Base-by-base conservation (phyloP, 768 basidiomycete species). In the Jaapia argillacea region DNA sequence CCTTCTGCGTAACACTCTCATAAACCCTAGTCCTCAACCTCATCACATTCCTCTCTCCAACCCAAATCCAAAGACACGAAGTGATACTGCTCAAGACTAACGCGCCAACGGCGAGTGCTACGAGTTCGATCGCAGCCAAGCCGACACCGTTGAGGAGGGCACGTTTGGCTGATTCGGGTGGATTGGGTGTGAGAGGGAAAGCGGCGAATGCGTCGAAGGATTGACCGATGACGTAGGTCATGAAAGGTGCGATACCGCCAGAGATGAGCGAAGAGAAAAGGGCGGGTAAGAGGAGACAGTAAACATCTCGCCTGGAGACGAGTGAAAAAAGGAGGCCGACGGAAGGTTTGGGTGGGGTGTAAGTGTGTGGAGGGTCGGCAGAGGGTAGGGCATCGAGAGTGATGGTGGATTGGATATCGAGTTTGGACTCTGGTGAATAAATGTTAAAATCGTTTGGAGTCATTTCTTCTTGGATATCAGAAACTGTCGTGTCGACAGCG, bases 61-160 rank as follows among this genome's bases (percentile, higher is more conserved):
- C 76, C 67, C 80, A 78, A 38, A 91, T 86, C 94, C 94, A 98
- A 6, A 94, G 60, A 22, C 69, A 71, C 39, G 80, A 79, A 2
- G 84, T 87, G 45, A 84, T 51, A 49, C 84, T 85, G 54, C 84
- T 85, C 44, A 91, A 66, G 2, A 74, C 58, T 23, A 96, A 66
- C 1, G 81, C 75, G 12, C 75, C 82, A 3, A 76, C 55, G 2
- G 78, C 82, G 1, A 92, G 64, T 6, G 64, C 79, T 5, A 86
- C 56, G 6, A 90, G 75, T 56, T 85, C 66, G 18, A 89, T 45
- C 0, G 85, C 77, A 7, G 76, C 72, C 3, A 75, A 45, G 12
- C 80, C 78, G 42, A 86, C 70, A 18, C 68, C 70, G 35, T 65
- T 71, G 2, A 82, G 62, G 1, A 87, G 70, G 2, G 58, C 54